These are phyloP conservation scores for Paecilomyces dactylethromorphus DNA, from an alignment of 2,329 filamentous ascomycete genomes.

Conservation along the genomic window DNA sequence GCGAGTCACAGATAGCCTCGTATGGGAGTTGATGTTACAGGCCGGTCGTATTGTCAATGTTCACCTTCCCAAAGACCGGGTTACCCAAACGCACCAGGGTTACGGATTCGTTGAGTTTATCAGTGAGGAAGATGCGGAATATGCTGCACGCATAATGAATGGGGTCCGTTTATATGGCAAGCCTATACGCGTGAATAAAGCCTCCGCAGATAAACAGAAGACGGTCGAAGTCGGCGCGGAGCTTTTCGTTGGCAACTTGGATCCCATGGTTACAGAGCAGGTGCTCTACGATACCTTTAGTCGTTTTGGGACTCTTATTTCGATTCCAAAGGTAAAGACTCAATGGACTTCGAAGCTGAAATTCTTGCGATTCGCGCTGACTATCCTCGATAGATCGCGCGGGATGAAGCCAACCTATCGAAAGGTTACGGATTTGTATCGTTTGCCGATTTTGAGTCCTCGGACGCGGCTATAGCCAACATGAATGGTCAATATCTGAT, in stretches of 20 bases:
- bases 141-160: slow-evolving; percentile 95
- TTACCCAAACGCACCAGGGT: slow-evolving; percentile 92
- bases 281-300: slow-evolving; percentile 92
- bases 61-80: slow-evolving; percentile 94
- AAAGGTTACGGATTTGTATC: slow-evolving; percentile 97
- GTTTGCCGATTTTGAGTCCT: slow-evolving; percentile 87
- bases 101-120: slow-evolving; percentile 99
- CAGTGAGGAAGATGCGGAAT: slow-evolving; percentile 90
- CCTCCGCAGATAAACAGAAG: slow-evolving; percentile 87
- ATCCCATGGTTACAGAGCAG: slow-evolving; percentile 91
- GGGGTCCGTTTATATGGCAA: slow-evolving; percentile 89
- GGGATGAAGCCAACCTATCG: slow-evolving; percentile 79
- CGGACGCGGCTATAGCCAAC: slow-evolving; percentile 81
- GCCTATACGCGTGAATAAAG: slow-evolving; percentile 93
- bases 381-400: slow-evolving; percentile 49
- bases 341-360: not conserved
- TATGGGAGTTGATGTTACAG: slow-evolving; percentile 98
- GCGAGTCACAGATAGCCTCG: slow-evolving; percentile 78
- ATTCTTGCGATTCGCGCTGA: not conserved
- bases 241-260: slow-evolving; percentile 93
- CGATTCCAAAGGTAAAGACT: slow-evolving; percentile 66
- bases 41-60: slow-evolving; percentile 96
- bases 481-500: slow-evolving; percentile 96
- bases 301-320: slow-evolving; percentile 79
- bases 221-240: slow-evolving; percentile 90